Base-by-base conservation (phyloP, 2,329 filamentous ascomycete genomes). In the Hypoxylon sp. region DNA sequence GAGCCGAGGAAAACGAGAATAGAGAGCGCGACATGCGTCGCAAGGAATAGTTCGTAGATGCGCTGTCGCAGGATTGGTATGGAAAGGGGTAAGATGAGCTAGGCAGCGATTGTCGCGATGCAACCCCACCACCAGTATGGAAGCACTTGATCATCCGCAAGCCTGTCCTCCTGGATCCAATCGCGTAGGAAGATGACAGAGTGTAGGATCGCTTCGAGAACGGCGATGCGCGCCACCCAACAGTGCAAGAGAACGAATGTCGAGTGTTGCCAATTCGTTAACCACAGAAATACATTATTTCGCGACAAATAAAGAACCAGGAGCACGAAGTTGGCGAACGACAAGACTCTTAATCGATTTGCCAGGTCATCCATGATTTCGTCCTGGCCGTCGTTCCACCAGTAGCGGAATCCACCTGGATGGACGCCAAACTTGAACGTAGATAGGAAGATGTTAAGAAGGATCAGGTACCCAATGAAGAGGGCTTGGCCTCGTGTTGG, bases 401-500 rank as follows among this genome's bases (percentile, higher is more conserved):
- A 44, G 39, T 44, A 19, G 39, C 17, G 39, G 42, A 65, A 63
- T 22, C 44, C 58, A 14, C 22, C 55, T 35, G 69, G 69, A 22
- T 55, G 58, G 29, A 67, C 55, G 17, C 39, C 39, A 9, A 10
- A 44, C 17, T 44, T 44, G 17, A 44, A 44, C 4, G 58, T 46
- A 8, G 51, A 19, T 3, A 73, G 59, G 9, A 70, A 24, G 39
- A 73, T 26, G 61, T 94, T 91, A 66, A 93, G 78, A 33, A 93
- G 87, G 79, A 93, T 92, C 82, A 94, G 92, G 74, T 93, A 85
- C 10, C 88, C 88, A 71, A 93, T 91, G 76, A 93, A 91, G 76
- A 89, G 63, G 8, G 57, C 53, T 29, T 71, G 69, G 4, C 71
- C 71, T 4, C 53, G 42, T 0, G 71, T 73, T 14, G 71, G 71